Evolutionary conservation across 306 rosid genomes (phyloP), one percentile per base, ranked within the genome.

Genomic region (Prunus kanzakura): DNA sequence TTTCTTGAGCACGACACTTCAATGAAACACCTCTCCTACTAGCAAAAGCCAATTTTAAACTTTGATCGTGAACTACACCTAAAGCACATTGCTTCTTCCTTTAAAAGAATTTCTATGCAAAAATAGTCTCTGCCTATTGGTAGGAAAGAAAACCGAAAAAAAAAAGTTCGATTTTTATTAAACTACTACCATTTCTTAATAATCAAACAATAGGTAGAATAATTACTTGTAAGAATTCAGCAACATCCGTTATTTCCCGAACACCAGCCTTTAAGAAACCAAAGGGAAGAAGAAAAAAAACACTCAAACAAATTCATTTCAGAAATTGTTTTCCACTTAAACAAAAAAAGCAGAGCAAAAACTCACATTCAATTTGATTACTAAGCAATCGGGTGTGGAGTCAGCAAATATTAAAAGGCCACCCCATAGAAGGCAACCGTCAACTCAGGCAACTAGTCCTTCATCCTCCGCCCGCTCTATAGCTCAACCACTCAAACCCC

Each of bases 221-320:
- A 35, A 75, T 64, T 82, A 91, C 97, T 76, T 79, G 82, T 72
- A 89, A 64, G 73, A 88, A 82, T 69, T 87, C 91, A 4, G 93
- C 80, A 3, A 86, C 90, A 38, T 87, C 63, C 13, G 63, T 85
- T 25, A 85, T 70, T 65, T 88, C 89, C 64, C 82, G 66, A 20
- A 73, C 78, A 76, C 84, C 79, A 22, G 96, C 90, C 78, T 35
- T 65, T 14, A 46, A 58, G 55, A 38, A 80, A 13, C 46, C 2
- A 25, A 22, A 22, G 20, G 16, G 4, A 57, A 32, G 35, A 23
- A 61, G 13, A 72, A 25, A 18, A 4, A 4, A 5, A 14, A 20
- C 14, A 3, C 16, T 0, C 20, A 19, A 38, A 76, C 4, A 49
- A 49, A 6, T 16, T 23, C 2, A 8, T 35, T 65, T 38, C 22